Base-by-base conservation (phyloP, 352 stramenopile species). In the Peronospora tabacina region DNA sequence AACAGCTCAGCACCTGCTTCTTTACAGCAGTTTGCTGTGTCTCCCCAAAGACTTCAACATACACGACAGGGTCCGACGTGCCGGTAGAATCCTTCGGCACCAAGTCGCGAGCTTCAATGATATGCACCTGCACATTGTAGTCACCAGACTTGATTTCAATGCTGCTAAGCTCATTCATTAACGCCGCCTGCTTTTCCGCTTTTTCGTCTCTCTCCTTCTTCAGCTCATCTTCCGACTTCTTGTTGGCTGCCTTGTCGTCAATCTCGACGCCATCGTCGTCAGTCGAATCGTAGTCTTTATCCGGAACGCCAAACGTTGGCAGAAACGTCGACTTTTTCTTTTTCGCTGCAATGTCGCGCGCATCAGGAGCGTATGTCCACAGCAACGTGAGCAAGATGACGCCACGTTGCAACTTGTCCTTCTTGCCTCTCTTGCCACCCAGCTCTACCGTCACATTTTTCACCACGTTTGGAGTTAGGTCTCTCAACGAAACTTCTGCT, bases 41-140 rank as follows among this genome's bases (percentile, higher is more conserved):
- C 39, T 95, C 80, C 17, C 73, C 78, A 10, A 96, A 72, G 0
- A 91, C 76, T 54, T 90, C 80, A 13, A 95, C 82, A 38, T 94
- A 95, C 39, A 95, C 86, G 16, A 97, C 86, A 0, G 90, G 90
- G 49, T 97, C 90, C 0, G 81, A 94, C 11, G 82, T 95, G 2
- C 89, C 89, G 0, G 88, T 87, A 0, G 79, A 68, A 39, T 95
- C 84, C 49, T 95, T 95, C 0, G 78, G 70, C 19, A 95, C 83
- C 1, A 97, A 64, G 22, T 95, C 84, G 9, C 85, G 75, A 9
- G 77, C 84, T 69, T 97, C 85, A 49, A 97, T 95, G 26, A 96
- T 51, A 49, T 96, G 88, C 13, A 97, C 79, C 44, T 94, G 83
- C 7, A 95, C 70, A 42, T 82, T 72, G 58, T 94, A 95, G 59